These are phyloP conservation scores for Paecilomyces dactylethromorphus DNA, from an alignment of 2,329 filamentous ascomycete genomes.

Conservation along the genomic window DNA sequence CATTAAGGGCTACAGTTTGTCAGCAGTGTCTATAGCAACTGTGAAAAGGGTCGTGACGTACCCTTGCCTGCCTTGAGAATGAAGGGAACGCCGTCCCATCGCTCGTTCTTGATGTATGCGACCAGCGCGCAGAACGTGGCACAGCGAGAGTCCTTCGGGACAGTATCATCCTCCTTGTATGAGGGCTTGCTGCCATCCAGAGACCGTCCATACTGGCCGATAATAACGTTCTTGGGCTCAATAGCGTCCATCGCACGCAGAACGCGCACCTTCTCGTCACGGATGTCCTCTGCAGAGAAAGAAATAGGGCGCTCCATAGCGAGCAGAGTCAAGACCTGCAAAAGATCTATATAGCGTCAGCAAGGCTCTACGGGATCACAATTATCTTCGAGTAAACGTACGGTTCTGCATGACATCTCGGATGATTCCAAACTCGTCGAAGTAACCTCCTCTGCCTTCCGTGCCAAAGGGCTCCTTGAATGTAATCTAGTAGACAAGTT, in stretches of 20 bases:
- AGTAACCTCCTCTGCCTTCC: conserved; percentile 95
- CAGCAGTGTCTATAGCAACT: conserved; percentile 6
- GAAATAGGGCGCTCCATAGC: conserved; percentile 98
- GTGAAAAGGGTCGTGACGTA: conserved; percentile 14
- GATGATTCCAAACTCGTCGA: conserved; percentile 98
- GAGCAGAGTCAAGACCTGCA: conserved; percentile 91
- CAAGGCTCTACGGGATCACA: not conserved
- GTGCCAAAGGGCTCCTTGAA: conserved; percentile 99
- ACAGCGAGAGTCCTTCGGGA: conserved; percentile 94
- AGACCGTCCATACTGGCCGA: conserved; percentile 95
- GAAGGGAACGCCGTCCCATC: conserved; percentile 98
- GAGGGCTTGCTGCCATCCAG: conserved; percentile 92
- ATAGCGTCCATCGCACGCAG: conserved; percentile 89
- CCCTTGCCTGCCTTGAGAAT: conserved; percentile 97
- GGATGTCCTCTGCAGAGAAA: conserved; percentile 95
- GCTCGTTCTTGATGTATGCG: conserved; percentile 98
- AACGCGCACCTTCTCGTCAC: conserved; percentile 97
- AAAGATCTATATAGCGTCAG: conserved; percentile 55
- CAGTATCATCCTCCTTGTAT: conserved; percentile 98
- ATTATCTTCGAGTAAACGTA: conserved; percentile 28
- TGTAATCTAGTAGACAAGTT: conserved; percentile 56
- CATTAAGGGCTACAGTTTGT: conserved; percentile 65
- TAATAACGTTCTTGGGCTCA: conserved; percentile 99
- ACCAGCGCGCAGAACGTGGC: conserved; percentile 97
- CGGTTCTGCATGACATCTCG: conserved; percentile 99